phyloP scores from a whole-genome alignment of 192 early-diverging fungal genomes.

The Spizellomyces sp. region DNA sequence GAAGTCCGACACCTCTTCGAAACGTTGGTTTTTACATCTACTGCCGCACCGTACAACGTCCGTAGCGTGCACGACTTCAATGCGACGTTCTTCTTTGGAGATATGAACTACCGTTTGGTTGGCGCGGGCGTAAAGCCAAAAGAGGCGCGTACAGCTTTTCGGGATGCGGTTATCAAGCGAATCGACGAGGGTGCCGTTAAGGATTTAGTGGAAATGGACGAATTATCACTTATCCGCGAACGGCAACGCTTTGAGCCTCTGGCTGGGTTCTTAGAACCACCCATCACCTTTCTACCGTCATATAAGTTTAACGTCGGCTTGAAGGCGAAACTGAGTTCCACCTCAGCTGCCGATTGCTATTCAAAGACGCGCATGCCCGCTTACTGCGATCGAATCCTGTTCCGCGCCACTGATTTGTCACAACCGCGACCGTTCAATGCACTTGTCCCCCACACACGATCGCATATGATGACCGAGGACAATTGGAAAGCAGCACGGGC shows the following conservation, averaged over 20 bases:
- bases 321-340: background rate
- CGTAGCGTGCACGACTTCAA: conserved; percentile 25
- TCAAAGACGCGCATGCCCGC: conserved; percentile 36
- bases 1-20: conserved; percentile 37
- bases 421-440: too few relatives aligned
- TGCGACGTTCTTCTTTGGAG: conserved; percentile 40
- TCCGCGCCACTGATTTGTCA: conserved; percentile 17
- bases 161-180: conserved; percentile 9
- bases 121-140: conserved; percentile 22
- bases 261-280: conserved; percentile 33
- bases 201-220: conserved; percentile 32
- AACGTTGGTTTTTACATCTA: conserved; percentile 20
- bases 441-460: background rate
- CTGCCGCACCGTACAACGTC: background rate
- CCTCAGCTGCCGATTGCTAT: background rate
- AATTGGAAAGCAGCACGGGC: conserved; percentile 11
- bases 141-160: background rate
- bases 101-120: conserved; percentile 42
- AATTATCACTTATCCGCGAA: conserved; percentile 27
- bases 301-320: conserved; percentile 34
- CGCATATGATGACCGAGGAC: background rate
- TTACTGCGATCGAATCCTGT: conserved; percentile 45
- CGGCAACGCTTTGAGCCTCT: conserved; percentile 11
- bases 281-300: conserved; percentile 35
- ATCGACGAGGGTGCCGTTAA: conserved; percentile 28